These are phyloP conservation scores for Hypoxylon cercidicola DNA, from an alignment of 495 filamentous ascomycete genomes.

Conservation along the genomic window DNA sequence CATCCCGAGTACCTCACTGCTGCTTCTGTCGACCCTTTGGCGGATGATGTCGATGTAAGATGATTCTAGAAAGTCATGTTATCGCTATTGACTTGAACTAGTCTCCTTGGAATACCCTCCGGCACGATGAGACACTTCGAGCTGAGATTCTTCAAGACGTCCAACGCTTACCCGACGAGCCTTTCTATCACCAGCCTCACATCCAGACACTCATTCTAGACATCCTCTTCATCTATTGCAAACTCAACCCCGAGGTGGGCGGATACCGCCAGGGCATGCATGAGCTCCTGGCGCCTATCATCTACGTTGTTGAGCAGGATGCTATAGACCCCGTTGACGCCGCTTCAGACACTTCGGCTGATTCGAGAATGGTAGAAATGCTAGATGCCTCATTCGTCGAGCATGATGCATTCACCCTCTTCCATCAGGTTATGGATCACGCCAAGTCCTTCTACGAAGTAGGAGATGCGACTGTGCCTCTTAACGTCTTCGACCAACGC, in stretches of 20 bases:
- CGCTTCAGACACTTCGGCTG: constrained; percentile 44
- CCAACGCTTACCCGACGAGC: constrained; percentile 89
- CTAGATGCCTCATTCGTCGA: constrained; percentile 80
- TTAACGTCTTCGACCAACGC: constrained; percentile 22
- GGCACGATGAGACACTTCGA: constrained; percentile 83
- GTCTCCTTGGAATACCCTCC: constrained; percentile 90
- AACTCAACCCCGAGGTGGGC: constrained; percentile 85
- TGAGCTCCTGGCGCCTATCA: constrained; percentile 88
- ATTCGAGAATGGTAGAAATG: constrained; percentile 66
- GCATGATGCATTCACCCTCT: constrained; percentile 90
- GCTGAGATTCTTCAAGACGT: constrained; percentile 97
- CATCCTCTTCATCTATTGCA: constrained; percentile 92
- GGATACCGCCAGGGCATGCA: constrained; percentile 97
- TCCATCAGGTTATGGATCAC: constrained; percentile 84
- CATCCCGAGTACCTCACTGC: constrained; percentile 82
- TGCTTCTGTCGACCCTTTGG: constrained; percentile 78
- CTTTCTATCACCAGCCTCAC: constrained; percentile 82
- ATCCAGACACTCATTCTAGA: constrained; percentile 87
- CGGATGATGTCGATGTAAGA: constrained; percentile 83
- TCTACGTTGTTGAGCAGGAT: constrained; percentile 89
- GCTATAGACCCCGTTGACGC: constrained; percentile 62
- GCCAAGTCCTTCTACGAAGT: constrained; percentile 89
- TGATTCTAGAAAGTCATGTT: neutral
- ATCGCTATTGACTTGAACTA: constrained; percentile 48
- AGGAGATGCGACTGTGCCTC: constrained; percentile 46